phyloP scores from a whole-genome alignment of 2,329 filamentous ascomycete genomes.

The Neopestalotiopsis sp. region DNA sequence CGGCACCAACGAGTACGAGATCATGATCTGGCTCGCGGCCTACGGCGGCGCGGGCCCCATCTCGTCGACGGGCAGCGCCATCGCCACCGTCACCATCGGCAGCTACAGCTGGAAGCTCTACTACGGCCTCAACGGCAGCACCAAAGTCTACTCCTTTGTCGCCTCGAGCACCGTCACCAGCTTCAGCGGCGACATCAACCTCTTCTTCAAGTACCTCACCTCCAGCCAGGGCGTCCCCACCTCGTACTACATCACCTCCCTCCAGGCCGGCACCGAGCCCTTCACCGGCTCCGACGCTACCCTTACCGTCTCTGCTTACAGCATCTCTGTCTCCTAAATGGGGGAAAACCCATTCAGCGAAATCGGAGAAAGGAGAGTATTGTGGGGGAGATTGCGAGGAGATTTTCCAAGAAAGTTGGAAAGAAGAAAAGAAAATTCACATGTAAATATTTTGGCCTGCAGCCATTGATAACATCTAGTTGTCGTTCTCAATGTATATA shows the following conservation, averaged over 20 bases:
- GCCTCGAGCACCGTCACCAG: slow-evolving; percentile 46
- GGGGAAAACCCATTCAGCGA: no score
- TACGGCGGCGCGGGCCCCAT: slow-evolving; percentile 34
- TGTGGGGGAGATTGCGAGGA: no score
- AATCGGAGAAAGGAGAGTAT: no score
- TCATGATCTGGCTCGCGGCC: slow-evolving; percentile 47
- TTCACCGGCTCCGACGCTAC: slow-evolving; percentile 55
- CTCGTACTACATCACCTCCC: slow-evolving; percentile 58
- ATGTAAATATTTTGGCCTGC: slow-evolving; percentile 14
- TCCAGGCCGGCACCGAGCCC: slow-evolving; percentile 62
- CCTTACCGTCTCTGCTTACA: slow-evolving; percentile 17
- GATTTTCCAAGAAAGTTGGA: no score
- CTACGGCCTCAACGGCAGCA: slow-evolving; percentile 59
- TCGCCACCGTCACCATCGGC: slow-evolving; percentile 58
- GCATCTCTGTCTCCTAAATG: slow-evolving; percentile 16
- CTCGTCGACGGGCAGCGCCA: slow-evolving; percentile 52
- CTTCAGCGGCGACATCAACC: slow-evolving; percentile 62
- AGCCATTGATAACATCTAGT: neutral
- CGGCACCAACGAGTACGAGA: slow-evolving; percentile 59
- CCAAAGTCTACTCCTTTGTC: slow-evolving; percentile 60
- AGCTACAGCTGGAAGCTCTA: slow-evolving; percentile 60
- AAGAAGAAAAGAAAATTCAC: neutral
- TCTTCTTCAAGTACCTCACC: slow-evolving; percentile 63
- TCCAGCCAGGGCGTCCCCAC: slow-evolving; percentile 50
- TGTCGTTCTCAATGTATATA: neutral